Evolutionary conservation across 192 early-diverging fungal genomes (phyloP), one percentile per base, ranked within the genome.

Genomic region (Backusella psychrophila): DNA sequence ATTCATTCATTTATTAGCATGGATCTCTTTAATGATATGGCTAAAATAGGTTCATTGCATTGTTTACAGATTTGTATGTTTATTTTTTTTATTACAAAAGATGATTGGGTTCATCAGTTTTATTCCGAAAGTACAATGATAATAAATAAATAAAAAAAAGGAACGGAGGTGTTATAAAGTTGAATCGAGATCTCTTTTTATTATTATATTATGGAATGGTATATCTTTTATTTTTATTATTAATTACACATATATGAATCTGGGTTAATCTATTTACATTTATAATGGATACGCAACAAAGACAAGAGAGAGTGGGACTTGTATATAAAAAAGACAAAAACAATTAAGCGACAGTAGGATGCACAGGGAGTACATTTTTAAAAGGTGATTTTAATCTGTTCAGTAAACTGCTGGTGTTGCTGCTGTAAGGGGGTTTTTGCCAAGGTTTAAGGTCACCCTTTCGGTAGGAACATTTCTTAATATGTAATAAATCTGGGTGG

Each of bases 371-470:
- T 63, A 63, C 56, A 63, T 63, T 63, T 63, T 63, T 63, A 68
- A 76, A 70, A 29, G 67, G 31, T 23, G 69, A 33, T n/a, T 36
- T 77, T 12, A 77, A 71, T 72, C 70, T 52, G 35, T 35, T 72
- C 6, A 77, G 29, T 21, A 72, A 66, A 42, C 23, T 71, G 56
- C 15, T 21, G n/a, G 41, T 41, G 11, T 39, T 34, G 34, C 41
- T 17, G 34, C 41, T 17, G 34, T 77, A 72, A 35, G 69, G 76
- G 9, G 69, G 63, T 66, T 78, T 59, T 49, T 75, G 65, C 78
- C 78, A 79, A 53, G 78, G 78, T 42, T 79, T 79, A 11, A 71
- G 46, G 12, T 65, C 59, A 39, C 34, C 68, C 42, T 41, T 71
- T 36, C 36, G 52, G 56, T 63, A 63, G 23, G 56, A 29, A 63